These are phyloP conservation scores for Hemisphaericaspora xylanilytica DNA, from an alignment of 1,139 yeast genomes.

Conservation along the genomic window DNA sequence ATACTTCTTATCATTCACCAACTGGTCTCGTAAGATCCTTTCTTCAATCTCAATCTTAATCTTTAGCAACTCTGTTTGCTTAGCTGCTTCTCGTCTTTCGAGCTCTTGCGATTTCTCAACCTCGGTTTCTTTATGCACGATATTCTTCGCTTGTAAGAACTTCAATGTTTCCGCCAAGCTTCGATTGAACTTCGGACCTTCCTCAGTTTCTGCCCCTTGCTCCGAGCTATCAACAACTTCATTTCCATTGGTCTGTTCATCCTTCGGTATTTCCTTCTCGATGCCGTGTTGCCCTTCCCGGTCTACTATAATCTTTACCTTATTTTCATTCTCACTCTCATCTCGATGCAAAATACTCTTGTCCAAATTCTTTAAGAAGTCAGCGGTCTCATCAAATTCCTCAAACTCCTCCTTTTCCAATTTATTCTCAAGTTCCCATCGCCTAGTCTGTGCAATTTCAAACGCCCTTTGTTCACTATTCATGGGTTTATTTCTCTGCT, in stretches of 20 bases:
- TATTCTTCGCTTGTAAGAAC: conserved; percentile 49
- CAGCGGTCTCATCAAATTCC: conserved; percentile 56
- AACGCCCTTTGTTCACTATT: conserved; percentile 49
- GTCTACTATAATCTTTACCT: not conserved
- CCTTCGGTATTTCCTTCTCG: not conserved
- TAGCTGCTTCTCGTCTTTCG: conserved; percentile 27
- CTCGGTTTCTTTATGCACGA: conserved; percentile 20
- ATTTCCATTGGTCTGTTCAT: conserved; percentile 1
- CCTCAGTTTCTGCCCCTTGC: conserved; percentile 4
- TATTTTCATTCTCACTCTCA: not conserved
- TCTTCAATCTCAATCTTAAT: conserved; percentile 38
- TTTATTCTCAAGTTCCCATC: conserved; percentile 30
- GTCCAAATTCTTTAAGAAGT: conserved; percentile 47
- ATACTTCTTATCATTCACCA: conserved; percentile 31
- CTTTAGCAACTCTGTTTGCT: conserved; percentile 32
- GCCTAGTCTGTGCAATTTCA: conserved; percentile 37
- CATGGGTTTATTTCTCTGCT: conserved; percentile 29
- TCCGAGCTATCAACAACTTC: conserved; percentile 6
- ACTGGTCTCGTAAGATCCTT: conserved; percentile 39
- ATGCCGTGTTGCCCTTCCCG: conserved; percentile 5
- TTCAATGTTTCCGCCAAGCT: conserved; percentile 61
- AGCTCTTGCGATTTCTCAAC: conserved; percentile 16
- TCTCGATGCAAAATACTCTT: conserved; percentile 8
- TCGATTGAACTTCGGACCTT: conserved; percentile 29
- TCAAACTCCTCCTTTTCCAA: conserved; percentile 23